Conservation (phyloP, 352 stramenopile genomes). For the Pythium aphanidermatum region DNA sequence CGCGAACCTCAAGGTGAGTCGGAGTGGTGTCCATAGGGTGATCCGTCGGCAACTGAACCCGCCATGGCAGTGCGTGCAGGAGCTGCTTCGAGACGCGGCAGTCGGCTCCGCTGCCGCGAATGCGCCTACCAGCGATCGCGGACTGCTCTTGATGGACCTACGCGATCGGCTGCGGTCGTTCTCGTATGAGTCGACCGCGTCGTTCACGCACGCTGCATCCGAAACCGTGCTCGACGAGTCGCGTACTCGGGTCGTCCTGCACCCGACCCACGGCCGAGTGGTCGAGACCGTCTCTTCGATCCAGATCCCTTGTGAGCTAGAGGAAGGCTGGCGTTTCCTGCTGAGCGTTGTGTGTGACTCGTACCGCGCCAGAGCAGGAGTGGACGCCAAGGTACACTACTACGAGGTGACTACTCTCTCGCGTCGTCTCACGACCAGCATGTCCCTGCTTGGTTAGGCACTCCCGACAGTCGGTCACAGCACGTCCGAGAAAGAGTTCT, state of each 20-base stretch:
- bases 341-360: background rate
- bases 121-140: background rate
- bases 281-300: background rate
- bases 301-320: background rate
- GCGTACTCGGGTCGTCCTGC: background rate
- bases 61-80: slow-evolving; percentile 3
- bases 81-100: background rate
- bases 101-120: too few species aligned
- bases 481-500: slow-evolving; percentile 4
- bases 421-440: too few species aligned
- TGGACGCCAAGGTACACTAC: background rate
- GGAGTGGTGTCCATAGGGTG: too few species aligned
- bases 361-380: background rate
- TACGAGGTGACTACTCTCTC: too few species aligned
- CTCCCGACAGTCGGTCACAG: background rate
- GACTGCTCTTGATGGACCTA: background rate
- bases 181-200: background rate
- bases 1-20: slow-evolving; percentile 1
- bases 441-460: too few species aligned
- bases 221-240: background rate
- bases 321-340: slow-evolving; percentile 1
- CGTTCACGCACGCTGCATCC: background rate
- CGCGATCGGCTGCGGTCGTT: background rate
- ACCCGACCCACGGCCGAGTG: background rate
- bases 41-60: too few species aligned